Evolutionary conservation across 2,329 filamentous ascomycete species (phyloP).

Genomic region (Botrytis hyacinthi): DNA sequence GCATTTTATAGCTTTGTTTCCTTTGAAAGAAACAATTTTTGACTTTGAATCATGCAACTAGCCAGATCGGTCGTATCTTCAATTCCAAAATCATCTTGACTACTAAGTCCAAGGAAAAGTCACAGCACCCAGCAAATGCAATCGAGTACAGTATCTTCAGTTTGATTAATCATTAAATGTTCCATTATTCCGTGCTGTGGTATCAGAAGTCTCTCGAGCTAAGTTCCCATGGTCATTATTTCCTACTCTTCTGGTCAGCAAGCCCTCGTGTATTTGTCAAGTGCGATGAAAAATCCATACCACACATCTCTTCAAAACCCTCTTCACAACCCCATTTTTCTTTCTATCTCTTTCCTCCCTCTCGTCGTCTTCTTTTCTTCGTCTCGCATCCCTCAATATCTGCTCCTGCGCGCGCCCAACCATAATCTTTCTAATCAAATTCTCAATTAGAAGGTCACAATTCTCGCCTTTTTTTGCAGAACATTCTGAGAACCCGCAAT

Average conservation of each 20-base stretch:
- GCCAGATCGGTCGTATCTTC: not conserved
- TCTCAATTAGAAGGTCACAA: not conserved
- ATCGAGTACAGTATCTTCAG: not conserved
- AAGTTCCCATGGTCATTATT: not conserved
- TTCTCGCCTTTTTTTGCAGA: conserved; percentile 6
- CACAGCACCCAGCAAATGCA: not conserved
- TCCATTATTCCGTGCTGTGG: not conserved
- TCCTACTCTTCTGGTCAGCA: not conserved
- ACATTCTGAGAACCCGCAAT: conserved; percentile 10
- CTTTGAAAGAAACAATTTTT: not conserved
- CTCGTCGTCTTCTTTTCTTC: not conserved
- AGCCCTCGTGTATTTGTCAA: not conserved
- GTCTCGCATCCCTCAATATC: not conserved
- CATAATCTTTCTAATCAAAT: not conserved
- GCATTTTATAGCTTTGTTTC: too few relatives aligned
- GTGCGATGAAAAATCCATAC: not conserved
- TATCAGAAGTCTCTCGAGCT: not conserved
- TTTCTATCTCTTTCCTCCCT: not conserved
- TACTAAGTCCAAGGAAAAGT: not conserved
- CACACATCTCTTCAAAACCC: not conserved
- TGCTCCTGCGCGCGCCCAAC: not conserved
- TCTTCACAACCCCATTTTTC: conserved; percentile 5
- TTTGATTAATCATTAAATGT: not conserved
- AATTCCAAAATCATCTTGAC: not conserved
- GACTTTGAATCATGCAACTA: not conserved